phyloP scores from a whole-genome alignment of 2,329 filamentous ascomycete species.

The Aureobasidium namibiae region DNA sequence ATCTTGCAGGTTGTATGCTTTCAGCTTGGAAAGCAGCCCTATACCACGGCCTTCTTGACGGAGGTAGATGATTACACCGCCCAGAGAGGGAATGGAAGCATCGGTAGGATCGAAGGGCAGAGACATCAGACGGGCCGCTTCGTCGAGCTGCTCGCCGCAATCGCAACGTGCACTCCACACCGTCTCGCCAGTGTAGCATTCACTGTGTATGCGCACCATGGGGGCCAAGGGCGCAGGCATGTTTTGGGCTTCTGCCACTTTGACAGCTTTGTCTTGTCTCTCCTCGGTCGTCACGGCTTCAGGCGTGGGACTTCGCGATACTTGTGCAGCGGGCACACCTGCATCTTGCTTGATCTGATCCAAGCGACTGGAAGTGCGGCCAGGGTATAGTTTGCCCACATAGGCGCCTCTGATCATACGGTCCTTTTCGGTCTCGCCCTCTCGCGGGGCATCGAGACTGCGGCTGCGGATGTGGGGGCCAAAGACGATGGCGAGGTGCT shows the following conservation, averaged over 20 bases:
- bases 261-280: neutral
- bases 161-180: conserved; percentile 97
- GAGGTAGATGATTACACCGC: conserved; percentile 90
- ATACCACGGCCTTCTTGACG: conserved; percentile 95
- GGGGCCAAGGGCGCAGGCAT: conserved; percentile 42
- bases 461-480: conserved; percentile 71
- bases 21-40: conserved; percentile 87
- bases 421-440: conserved; percentile 77
- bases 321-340: conserved; percentile 17
- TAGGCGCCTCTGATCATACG: conserved; percentile 94
- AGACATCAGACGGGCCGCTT: conserved; percentile 82
- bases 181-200: conserved; percentile 98
- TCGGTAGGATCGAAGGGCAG: conserved; percentile 8
- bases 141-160: conserved; percentile 94
- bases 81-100: conserved; percentile 31
- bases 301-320: neutral
- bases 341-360: conserved; percentile 40
- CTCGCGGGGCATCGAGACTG: conserved; percentile 59
- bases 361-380: conserved; percentile 66
- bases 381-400: conserved; percentile 76
- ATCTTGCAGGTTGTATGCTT: conserved; percentile 97
- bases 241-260: neutral
- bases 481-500: conserved; percentile 95
- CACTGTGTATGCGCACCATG: conserved; percentile 89
- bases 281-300: conserved; percentile 1